A percentile compares a stretch with the other conserved stretches of the same genome.
Conservation (phyloP, 2,329 filamentous ascomycete genomes). For the Venturia effusa region DNA sequence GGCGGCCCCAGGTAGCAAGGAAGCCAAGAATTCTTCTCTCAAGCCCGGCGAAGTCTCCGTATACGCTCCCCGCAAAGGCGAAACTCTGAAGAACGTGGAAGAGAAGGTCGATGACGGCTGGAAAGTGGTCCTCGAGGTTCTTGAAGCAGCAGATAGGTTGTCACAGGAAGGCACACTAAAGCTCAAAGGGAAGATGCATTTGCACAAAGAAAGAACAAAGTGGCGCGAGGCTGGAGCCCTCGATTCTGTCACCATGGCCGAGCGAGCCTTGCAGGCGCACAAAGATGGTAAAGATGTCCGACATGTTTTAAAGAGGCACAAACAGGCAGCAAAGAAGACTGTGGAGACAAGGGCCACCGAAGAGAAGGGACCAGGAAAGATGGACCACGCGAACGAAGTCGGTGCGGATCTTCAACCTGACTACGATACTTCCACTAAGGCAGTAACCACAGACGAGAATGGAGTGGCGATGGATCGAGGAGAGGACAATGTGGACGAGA, state of each 20-base stretch:
- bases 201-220: not conserved
- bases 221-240: slow-evolving; percentile 7
- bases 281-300: slow-evolving; percentile 7
- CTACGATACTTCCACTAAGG: not conserved
- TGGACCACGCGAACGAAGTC: not conserved
- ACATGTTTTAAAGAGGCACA: slow-evolving; percentile 7
- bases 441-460: not conserved
- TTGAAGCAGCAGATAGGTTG: not conserved
- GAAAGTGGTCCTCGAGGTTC: slow-evolving; percentile 5
- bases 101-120: slow-evolving; percentile 8
- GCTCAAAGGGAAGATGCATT: not conserved
- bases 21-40: not conserved
- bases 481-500: not conserved
- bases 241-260: slow-evolving; percentile 2
- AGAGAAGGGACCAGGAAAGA: not conserved
- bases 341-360: not conserved
- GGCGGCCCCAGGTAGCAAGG: not conserved
- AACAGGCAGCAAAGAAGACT: not conserved
- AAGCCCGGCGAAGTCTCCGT: not conserved
- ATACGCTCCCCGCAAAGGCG: not conserved
- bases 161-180: slow-evolving; percentile 3
- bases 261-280: slow-evolving; percentile 8
- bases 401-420: not conserved
- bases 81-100: slow-evolving; percentile 1
- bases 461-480: not conserved